Evolutionary conservation across 2,329 filamentous ascomycete genomes (phyloP).

Genomic region (Sporothrix protearum): DNA sequence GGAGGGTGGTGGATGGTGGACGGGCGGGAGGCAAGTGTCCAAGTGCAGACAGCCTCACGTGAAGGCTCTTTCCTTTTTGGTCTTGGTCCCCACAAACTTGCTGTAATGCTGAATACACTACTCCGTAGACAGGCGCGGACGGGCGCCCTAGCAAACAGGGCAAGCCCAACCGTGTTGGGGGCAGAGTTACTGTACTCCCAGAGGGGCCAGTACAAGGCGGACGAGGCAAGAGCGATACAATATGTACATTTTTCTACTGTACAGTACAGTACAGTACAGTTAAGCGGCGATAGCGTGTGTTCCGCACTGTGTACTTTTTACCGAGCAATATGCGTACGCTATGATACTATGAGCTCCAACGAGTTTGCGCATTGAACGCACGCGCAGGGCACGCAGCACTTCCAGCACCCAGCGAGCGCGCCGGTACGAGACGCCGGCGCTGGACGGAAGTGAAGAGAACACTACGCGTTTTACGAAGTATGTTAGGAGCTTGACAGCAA

Average conservation of each 20-base stretch:
- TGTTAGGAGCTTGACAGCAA: too few species aligned
- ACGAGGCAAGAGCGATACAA: too few species aligned
- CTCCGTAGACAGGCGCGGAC: not conserved
- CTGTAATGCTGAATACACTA: not conserved
- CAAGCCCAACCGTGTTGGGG: not conserved
- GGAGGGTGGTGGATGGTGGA: not conserved
- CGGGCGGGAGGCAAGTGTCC: not conserved
- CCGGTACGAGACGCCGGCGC: not conserved
- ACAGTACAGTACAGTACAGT: too few species aligned
- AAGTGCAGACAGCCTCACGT: not conserved
- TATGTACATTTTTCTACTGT: too few species aligned
- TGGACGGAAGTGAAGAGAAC: not conserved
- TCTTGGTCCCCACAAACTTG: not conserved
- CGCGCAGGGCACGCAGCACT: not conserved
- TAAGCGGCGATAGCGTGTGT: too few species aligned
- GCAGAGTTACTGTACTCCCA: not conserved
- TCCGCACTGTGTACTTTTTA: not conserved
- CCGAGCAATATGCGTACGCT: too few species aligned
- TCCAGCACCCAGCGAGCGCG: not conserved
- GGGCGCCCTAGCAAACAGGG: not conserved
- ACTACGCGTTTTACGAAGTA: not conserved
- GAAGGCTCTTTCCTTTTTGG: not conserved
- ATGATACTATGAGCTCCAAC: too few species aligned
- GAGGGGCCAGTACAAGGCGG: too few species aligned
- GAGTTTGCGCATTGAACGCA: too few species aligned